Base-by-base conservation (phyloP, 2,329 filamentous ascomycete genomes). In the Colletotrichum somersetense region DNA sequence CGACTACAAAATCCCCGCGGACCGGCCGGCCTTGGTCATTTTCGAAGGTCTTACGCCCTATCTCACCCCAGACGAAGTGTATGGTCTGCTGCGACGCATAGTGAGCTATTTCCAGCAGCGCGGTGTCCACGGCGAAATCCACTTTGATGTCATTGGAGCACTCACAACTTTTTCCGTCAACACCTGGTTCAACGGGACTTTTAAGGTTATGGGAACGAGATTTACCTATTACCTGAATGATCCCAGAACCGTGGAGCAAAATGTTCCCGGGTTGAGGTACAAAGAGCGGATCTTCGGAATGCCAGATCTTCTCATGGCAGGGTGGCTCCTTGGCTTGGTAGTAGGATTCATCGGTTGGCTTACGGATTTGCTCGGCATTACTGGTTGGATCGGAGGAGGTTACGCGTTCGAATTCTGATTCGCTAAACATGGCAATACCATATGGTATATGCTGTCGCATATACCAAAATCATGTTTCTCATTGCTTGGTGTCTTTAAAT, bases 1-100 rank as follows among this genome's bases (percentile, higher is more conserved):
- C 58, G 68, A 74, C 12, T 44, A 20, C 38, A 62, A 71, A 8
- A 74, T 81, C 18, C 78, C 79, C 1, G 68, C 73, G 0, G 80
- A 81, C 61, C 65, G 78, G 12, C 78, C 80, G 10, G 79, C 78
- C 3, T 64, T 80, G 30, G 70, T 82, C 30, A 57, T 82, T 35
- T 77, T 79, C 62, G 80, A 81, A 64, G 81, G 80, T 1, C 74
- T 82, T 5, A 69, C 77, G 23, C 77, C 78, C 71, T 82, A 81
- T 48, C 69, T 82, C 2, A 58, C 74, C 35, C 71, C 75, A 14
- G 76, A 75, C 12, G 73, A 75, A n/a, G 76, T 75, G 4, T 69
- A 75, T 35, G 64, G 74, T n/a, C 67, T 79, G 48, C 62, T 80
- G 2, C 63, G 38, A 20, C 75, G 77, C 2, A 66, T 80, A 1